phyloP scores from a whole-genome alignment of 306 rosid genomes.

The Abrus precatorius region DNA sequence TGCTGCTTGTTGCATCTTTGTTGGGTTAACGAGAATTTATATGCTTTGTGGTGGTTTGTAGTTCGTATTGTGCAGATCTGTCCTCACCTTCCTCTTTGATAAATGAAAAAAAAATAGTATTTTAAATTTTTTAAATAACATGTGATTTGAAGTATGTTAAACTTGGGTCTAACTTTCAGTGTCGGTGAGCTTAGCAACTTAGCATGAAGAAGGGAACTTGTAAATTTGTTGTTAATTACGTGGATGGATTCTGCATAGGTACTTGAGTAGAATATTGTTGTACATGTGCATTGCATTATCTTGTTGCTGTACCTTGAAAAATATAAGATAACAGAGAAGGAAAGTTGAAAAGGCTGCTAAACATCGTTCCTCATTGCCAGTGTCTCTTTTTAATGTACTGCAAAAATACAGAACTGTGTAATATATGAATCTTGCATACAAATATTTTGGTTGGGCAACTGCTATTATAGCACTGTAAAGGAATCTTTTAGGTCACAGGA shows the following conservation, averaged over 20 bases:
- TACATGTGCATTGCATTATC: constrained; percentile 33
- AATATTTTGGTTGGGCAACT: constrained; percentile 32
- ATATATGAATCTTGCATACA: constrained; percentile 26
- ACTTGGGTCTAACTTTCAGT: background rate
- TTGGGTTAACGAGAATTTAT: background rate
- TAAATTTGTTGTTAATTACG: constrained; percentile 13
- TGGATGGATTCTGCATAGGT: constrained; percentile 12
- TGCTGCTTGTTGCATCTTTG: constrained; percentile 33
- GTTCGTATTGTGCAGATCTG: constrained; percentile 40
- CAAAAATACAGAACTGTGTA: background rate
- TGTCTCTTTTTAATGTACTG: constrained; percentile 14
- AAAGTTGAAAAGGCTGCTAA: background rate
- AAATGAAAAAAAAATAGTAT: background rate
- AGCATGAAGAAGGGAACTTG: constrained; percentile 15
- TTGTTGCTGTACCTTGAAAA: constrained; percentile 23
- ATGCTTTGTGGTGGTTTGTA: constrained; percentile 9
- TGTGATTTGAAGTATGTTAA: background rate
- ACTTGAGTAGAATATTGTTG: constrained; percentile 10
- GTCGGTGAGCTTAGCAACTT: constrained; percentile 21
- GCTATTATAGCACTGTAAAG: constrained; percentile 2
- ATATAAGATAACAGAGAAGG: background rate
- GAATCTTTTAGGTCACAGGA: constrained; percentile 14
- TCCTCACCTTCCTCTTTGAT: background rate
- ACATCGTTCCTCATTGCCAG: background rate
- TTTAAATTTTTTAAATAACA: no score